Evolutionary conservation across 1,139 yeast species (phyloP).

Genomic region (Suhomyces yuchorum): DNA sequence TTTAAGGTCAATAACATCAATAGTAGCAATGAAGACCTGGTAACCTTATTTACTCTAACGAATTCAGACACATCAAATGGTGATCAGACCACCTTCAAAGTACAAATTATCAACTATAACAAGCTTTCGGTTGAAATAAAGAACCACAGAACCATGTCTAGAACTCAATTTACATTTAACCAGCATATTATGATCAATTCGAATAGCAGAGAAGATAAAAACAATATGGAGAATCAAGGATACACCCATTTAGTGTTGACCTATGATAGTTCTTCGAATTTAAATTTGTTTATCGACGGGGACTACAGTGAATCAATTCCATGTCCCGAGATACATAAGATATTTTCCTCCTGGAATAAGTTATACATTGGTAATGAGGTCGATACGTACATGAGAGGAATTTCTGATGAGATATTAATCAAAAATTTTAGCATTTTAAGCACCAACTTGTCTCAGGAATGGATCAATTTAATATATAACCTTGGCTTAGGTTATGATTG

Average conservation of each 20-base stretch:
- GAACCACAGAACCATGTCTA: slow-evolving; percentile 28
- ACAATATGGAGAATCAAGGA: slow-evolving; percentile 21
- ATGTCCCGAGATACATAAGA: slow-evolving; percentile 37
- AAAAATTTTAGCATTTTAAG: slow-evolving; percentile 38
- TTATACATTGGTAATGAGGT: slow-evolving; percentile 36
- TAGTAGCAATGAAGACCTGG: slow-evolving; percentile 20
- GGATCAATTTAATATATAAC: slow-evolving; percentile 41
- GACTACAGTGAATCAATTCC: slow-evolving; percentile 50
- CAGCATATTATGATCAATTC: slow-evolving; percentile 24
- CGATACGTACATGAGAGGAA: not conserved
- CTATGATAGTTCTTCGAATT: slow-evolving; percentile 39
- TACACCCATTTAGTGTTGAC: slow-evolving; percentile 40
- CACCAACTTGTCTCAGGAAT: slow-evolving; percentile 33
- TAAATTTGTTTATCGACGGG: slow-evolving; percentile 44
- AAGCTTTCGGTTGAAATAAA: slow-evolving; percentile 38
- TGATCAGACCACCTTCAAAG: slow-evolving; percentile 28
- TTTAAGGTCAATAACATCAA: slow-evolving; percentile 28
- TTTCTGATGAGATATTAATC: slow-evolving; percentile 33
- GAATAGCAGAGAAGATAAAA: not conserved
- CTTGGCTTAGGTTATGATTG: slow-evolving; percentile 44
- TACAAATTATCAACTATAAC: slow-evolving; percentile 32
- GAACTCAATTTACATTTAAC: slow-evolving; percentile 37
- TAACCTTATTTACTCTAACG: slow-evolving; percentile 32
- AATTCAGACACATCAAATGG: slow-evolving; percentile 25
- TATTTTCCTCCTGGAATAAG: slow-evolving; percentile 40